These are phyloP conservation scores for Russula foetens DNA, from an alignment of 768 basidiomycete species.

Conservation along the genomic window DNA sequence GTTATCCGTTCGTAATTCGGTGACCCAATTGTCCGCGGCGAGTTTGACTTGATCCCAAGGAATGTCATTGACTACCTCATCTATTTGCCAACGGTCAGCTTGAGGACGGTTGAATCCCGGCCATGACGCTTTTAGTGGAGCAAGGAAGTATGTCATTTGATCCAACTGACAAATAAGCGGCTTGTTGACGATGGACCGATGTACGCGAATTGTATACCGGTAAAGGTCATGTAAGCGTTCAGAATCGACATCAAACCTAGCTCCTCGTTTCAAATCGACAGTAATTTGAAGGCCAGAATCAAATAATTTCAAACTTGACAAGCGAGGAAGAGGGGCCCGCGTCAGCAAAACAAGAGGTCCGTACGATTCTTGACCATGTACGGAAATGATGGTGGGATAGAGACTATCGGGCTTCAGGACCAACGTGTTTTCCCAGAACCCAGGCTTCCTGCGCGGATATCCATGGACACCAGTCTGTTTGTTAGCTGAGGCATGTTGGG, in stretches of 20 bases:
- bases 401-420: conserved; percentile 29
- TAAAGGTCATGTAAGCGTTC: conserved; percentile 42
- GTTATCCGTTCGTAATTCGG: conserved; percentile 36
- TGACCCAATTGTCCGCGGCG: conserved; percentile 45
- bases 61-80: conserved; percentile 40
- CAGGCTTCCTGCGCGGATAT: conserved; percentile 52
- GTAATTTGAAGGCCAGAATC: conserved; percentile 38
- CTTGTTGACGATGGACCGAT: conserved; percentile 59
- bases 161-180: conserved; percentile 47
- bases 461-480: conserved; percentile 36
- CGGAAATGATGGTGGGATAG: conserved; percentile 51
- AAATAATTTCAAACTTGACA: conserved; percentile 54
- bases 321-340: conserved; percentile 51
- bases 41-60: conserved; percentile 55
- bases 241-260: conserved; percentile 41
- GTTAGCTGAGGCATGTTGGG: background rate
- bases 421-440: conserved; percentile 53
- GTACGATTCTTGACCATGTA: conserved; percentile 31
- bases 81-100: conserved; percentile 24
- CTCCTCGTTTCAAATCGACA: conserved; percentile 39
- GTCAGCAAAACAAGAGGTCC: conserved; percentile 61
- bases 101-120: conserved; percentile 20
- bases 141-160: conserved; percentile 56
- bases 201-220: conserved; percentile 55
- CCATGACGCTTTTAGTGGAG: conserved; percentile 46